Evolutionary conservation across 2,329 filamentous ascomycete species (phyloP).

Genomic region (Beauveria scarabaeidicola): DNA sequence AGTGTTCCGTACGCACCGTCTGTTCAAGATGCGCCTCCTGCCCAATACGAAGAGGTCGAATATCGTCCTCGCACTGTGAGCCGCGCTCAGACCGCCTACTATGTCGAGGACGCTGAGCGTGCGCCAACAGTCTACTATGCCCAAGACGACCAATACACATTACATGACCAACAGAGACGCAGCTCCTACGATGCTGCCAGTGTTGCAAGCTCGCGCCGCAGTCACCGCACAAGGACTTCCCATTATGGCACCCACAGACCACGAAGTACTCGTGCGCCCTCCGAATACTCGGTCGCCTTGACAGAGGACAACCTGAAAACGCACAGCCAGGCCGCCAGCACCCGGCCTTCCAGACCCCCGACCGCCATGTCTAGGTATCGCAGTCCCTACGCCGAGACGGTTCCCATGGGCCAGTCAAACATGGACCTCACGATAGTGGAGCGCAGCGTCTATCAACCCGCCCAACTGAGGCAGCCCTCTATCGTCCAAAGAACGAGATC

Average conservation of each 20-base stretch:
- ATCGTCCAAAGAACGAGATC: slow-evolving; percentile 30
- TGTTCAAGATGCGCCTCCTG: slow-evolving; percentile 20
- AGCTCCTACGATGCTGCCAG: slow-evolving; percentile 22
- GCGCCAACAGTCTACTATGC: slow-evolving; percentile 13
- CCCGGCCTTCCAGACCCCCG: slow-evolving; percentile 35
- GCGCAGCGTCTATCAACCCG: slow-evolving; percentile 16
- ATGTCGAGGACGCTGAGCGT: slow-evolving; percentile 22
- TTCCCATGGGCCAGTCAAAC: slow-evolving; percentile 32
- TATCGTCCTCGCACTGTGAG: not conserved
- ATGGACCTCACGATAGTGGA: slow-evolving; percentile 20
- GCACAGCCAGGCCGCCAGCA: slow-evolving; percentile 43
- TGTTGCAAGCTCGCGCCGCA: slow-evolving; percentile 35
- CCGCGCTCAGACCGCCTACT: not conserved
- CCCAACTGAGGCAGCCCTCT: slow-evolving; percentile 15
- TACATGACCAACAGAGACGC: slow-evolving; percentile 12
- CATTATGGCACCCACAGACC: slow-evolving; percentile 17
- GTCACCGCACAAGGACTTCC: slow-evolving; percentile 19
- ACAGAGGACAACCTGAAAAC: slow-evolving; percentile 46
- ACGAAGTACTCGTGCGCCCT: slow-evolving; percentile 18
- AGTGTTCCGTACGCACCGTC: slow-evolving; percentile 16
- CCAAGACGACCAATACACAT: slow-evolving; percentile 26
- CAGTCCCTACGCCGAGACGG: slow-evolving; percentile 26
- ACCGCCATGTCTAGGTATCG: slow-evolving; percentile 36
- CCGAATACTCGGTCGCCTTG: slow-evolving; percentile 20
- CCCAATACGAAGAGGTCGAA: slow-evolving; percentile 26